Evolutionary conservation across 1,284 basidiomycete species (phyloP).

Genomic region (Pseudomicrostroma phylloplanum): DNA sequence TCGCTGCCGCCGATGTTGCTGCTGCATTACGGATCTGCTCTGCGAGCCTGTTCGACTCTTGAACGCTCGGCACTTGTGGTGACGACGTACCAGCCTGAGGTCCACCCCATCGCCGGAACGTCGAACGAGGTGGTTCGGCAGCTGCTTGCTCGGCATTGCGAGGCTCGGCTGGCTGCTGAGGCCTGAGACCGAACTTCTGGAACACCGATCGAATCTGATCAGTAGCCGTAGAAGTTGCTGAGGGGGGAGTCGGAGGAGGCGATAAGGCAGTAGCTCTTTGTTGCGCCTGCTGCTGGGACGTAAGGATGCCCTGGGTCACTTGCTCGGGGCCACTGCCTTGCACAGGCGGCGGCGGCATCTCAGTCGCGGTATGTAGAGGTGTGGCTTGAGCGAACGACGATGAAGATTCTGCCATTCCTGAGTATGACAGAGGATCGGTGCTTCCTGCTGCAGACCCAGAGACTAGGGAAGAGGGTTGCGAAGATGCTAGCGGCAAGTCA

Average conservation of each 20-base stretch:
- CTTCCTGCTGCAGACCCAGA: neutral
- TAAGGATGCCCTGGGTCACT: neutral
- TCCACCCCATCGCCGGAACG: neutral
- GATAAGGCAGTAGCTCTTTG: too few species aligned
- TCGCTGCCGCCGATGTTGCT: neutral
- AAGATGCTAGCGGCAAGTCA: neutral
- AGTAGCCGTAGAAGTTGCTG: neutral
- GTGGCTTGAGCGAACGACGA: neutral
- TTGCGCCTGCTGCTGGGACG: too few species aligned
- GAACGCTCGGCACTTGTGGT: neutral
- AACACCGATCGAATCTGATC: neutral
- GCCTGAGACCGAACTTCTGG: neutral
- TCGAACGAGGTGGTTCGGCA: neutral
- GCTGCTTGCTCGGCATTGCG: neutral
- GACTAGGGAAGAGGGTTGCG: too few species aligned
- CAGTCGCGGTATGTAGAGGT: neutral
- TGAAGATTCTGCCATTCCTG: too few species aligned
- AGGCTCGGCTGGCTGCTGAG: neutral
- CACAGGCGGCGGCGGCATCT: neutral
- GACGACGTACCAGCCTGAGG: neutral
- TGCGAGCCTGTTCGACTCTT: neutral
- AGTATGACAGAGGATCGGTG: too few species aligned
- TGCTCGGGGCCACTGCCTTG: neutral
- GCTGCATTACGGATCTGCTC: conserved; percentile 1
- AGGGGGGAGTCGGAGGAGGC: too few species aligned